Percentiles rank a stretch among this genome's conserved stretches.
These are phyloP conservation scores for Rehmannia glutinosa DNA, from an alignment of 257 asterid species.

Conservation along the genomic window DNA sequence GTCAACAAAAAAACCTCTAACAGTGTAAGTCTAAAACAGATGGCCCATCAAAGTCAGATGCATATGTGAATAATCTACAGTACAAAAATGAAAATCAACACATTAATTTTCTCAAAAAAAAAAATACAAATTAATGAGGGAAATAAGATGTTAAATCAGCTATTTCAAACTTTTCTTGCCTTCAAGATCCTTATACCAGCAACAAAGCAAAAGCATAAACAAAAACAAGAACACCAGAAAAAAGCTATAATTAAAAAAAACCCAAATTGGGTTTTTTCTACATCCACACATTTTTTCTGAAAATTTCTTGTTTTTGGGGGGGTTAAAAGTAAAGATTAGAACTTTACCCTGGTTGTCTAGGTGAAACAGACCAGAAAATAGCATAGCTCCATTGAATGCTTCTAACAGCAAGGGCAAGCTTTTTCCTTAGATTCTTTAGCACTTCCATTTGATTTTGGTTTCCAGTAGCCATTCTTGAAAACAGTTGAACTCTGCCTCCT, in stretches of 20 bases:
- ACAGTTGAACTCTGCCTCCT: constrained; percentile 14
- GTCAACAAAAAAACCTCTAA: not conserved
- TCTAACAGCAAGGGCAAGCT: constrained; percentile 74
- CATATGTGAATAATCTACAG: constrained; percentile 11
- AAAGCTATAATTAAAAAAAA: not conserved
- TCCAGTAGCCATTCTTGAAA: constrained; percentile 41
- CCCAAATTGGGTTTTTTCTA: not conserved
- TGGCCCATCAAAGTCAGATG: constrained; percentile 20
- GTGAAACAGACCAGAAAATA: constrained; percentile 72
- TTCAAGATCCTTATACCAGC: too few relatives aligned
- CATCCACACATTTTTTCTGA: not conserved
- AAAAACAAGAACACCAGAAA: not conserved
- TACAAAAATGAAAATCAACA: too few relatives aligned
- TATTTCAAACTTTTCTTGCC: too few relatives aligned
- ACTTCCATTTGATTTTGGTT: constrained; percentile 30
- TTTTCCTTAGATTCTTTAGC: constrained; percentile 42
- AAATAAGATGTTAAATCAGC: too few relatives aligned
- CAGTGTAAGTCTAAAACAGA: constrained; percentile 1
- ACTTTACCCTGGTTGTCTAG: constrained; percentile 56
- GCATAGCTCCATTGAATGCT: too few relatives aligned
- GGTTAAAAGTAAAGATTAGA: constrained; percentile 5
- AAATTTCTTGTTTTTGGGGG: not conserved
- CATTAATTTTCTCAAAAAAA: too few relatives aligned
- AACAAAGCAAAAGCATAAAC: too few relatives aligned
- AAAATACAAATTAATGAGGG: too few relatives aligned